phyloP scores from a whole-genome alignment of 768 basidiomycete species.

The Xerocomellus dryophilus region DNA sequence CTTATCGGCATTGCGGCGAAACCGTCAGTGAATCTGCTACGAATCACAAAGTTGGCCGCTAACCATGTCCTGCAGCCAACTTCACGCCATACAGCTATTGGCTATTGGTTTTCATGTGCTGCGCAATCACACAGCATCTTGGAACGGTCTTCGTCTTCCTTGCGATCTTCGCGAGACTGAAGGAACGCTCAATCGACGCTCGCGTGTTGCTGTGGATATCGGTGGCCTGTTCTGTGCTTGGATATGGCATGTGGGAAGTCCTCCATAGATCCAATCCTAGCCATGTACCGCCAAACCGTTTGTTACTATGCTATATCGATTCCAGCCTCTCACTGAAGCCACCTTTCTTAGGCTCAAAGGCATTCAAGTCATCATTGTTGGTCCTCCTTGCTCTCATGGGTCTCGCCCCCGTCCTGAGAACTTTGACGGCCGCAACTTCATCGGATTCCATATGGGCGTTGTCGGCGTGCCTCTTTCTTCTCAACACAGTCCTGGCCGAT shows the following conservation, averaged over 20 bases:
- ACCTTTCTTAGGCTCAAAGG: conserved; percentile 54
- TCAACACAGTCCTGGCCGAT: conserved; percentile 83
- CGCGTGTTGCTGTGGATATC: conserved; percentile 66
- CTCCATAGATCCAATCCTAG: conserved; percentile 40
- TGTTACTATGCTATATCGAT: conserved; percentile 10
- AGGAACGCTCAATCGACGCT: conserved; percentile 62
- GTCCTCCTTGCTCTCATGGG: conserved; percentile 88
- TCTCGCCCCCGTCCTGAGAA: conserved; percentile 86
- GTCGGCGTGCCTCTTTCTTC: conserved; percentile 75
- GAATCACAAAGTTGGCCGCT: conserved; percentile 11
- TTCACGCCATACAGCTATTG: conserved; percentile 77
- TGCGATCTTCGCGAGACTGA: conserved; percentile 70
- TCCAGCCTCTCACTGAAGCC: conserved; percentile 10
- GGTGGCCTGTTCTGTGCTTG: conserved; percentile 53
- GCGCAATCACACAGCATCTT: conserved; percentile 81
- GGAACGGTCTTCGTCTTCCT: conserved; percentile 80
- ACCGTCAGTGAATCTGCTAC: conserved; percentile 51
- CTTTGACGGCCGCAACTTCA: conserved; percentile 91
- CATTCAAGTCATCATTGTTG: conserved; percentile 76
- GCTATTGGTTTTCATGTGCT: conserved; percentile 65
- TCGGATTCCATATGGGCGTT: conserved; percentile 97
- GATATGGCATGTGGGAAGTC: conserved; percentile 63
- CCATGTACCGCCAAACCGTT: conserved; percentile 23
- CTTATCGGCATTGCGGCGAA: conserved; percentile 71
- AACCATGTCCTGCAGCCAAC: conserved; percentile 51